Base-by-base conservation (phyloP, 2,329 filamentous ascomycete genomes). In the Onygenales sp. region DNA sequence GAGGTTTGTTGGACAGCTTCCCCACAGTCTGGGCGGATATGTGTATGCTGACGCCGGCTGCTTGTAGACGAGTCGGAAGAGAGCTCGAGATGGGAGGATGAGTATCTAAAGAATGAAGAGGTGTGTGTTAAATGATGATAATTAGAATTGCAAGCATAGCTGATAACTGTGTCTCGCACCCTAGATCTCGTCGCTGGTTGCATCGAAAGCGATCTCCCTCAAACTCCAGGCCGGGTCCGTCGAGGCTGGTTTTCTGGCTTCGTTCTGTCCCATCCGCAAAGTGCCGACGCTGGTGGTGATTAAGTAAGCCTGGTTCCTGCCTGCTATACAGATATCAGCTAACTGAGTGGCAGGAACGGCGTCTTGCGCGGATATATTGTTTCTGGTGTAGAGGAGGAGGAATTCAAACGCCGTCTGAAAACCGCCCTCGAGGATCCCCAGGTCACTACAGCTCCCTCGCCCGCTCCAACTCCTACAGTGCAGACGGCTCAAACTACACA, bases 191-290 rank as follows among this genome's bases (percentile, higher is more conserved):
- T 70, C 72, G 51, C 64, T 82, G 32, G 75, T 93, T 54, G 70
- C 75, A 31, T 73, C 78, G 38, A 81, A 84, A 63, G 80, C 88
- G 2, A 76, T 96, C 17, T 72, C 85, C 7, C 75, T 96, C 21
- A 81, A 85, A 50, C 75, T 96, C 21, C 70, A 77, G 36, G 82
- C 84, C 14, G 87, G 85, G 21, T 90, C 87, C 2, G 80, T 86
- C 59, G 90, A 95, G 73, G 89, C 89, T 8, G 83, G 81, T 5
- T 94, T 89, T 63, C 76, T 97, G 11, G 80, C 84, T 8, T 87
- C 88, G 45, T 87, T 95, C 63, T 94, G 89, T 62, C 87, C 89
- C 0, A 74, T 95, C n/a, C 79, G 82, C 1, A 82, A 82, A 59
- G 82, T 83, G n/a, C 91, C 92, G 0, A 86, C 86, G 1, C 71